phyloP scores from a whole-genome alignment of 2,329 filamentous ascomycete species.

The Fusarium sarcochroum region DNA sequence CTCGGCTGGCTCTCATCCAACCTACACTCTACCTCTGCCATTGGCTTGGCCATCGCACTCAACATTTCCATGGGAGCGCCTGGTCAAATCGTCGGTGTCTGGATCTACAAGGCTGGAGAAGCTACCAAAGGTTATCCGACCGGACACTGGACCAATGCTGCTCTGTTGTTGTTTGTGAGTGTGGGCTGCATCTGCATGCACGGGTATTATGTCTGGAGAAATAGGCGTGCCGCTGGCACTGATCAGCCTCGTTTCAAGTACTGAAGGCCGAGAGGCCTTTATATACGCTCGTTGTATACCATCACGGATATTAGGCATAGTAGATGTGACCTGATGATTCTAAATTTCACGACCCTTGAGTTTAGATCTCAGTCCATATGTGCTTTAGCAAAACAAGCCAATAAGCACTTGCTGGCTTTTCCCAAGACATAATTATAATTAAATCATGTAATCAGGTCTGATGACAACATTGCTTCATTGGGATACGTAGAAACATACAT shows the following conservation, averaged over 20 bases:
- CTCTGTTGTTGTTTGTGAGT: slow-evolving; percentile 69
- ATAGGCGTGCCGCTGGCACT: slow-evolving; percentile 46
- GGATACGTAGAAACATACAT: no score
- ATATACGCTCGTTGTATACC: background rate
- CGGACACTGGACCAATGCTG: slow-evolving; percentile 76
- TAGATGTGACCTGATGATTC: no score
- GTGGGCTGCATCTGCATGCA: slow-evolving; percentile 67
- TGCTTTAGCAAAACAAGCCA: no score
- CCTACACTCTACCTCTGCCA: slow-evolving; percentile 71
- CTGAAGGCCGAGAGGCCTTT: background rate
- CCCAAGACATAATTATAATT: no score
- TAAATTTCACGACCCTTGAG: no score
- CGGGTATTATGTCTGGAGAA: slow-evolving; percentile 66
- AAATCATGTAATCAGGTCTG: no score
- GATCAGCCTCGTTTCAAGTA: slow-evolving; percentile 41
- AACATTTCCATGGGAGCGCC: slow-evolving; percentile 75
- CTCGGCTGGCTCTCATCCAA: slow-evolving; percentile 78
- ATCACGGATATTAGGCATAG: no score
- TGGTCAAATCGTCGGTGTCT: slow-evolving; percentile 78
- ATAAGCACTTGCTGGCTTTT: no score
- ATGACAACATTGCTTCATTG: no score
- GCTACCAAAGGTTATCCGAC: slow-evolving; percentile 73
- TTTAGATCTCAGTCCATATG: no score
- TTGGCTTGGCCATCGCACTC: slow-evolving; percentile 75
- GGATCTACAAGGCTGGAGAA: slow-evolving; percentile 78